Evolutionary conservation across 139 green algal genomes (phyloP), one percentile per base, ranked within the genome.

Genomic region (Chlamydomonas sp.): DNA sequence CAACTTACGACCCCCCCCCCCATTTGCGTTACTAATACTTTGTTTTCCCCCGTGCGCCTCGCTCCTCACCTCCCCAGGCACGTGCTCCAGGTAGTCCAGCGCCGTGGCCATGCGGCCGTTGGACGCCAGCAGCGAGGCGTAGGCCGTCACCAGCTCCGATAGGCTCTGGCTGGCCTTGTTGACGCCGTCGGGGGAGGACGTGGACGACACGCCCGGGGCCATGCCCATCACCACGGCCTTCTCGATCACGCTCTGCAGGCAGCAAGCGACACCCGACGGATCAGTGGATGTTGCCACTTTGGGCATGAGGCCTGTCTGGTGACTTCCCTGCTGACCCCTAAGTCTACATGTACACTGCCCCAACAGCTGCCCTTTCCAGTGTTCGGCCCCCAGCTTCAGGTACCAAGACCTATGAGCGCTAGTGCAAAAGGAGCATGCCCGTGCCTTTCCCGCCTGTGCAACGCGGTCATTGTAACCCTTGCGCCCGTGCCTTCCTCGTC

Each of bases 171-270:
- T 87, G 59, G 86, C 84, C 76, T 89, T 84, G 84, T 93, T 92
- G 88, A 84, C 90, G 84, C 80, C 90, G 64, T 90, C 90, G 4
- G 87, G 92, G 63, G 90, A 75, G 12, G 85, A 92, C 60, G 81
- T 77, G 2, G 93, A 93, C 2, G 84, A 88, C 12, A 88, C 84
- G 75, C 84, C 84, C 57, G 84, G 84, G 1, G 95, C 98, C 57
- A 97, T 86, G 63, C 95, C 94, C 85, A 99, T 95, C 76, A 99
- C 94, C 71, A 99, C 93, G 1, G 96, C 94, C 92, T 99, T 99
- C 92, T 99, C 98, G 88, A 99, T 95, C 60, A 99, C 91, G 3
- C 88, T 89, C 93, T 99, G 96, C 85, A 94, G 31, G 12, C 15
- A 78, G 49, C 76, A 67, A 0, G 61, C 61, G 15, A n/a, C 60